Evolutionary conservation across 306 rosid species (phyloP).

Genomic region (Oxytropis ochrocephala): DNA sequence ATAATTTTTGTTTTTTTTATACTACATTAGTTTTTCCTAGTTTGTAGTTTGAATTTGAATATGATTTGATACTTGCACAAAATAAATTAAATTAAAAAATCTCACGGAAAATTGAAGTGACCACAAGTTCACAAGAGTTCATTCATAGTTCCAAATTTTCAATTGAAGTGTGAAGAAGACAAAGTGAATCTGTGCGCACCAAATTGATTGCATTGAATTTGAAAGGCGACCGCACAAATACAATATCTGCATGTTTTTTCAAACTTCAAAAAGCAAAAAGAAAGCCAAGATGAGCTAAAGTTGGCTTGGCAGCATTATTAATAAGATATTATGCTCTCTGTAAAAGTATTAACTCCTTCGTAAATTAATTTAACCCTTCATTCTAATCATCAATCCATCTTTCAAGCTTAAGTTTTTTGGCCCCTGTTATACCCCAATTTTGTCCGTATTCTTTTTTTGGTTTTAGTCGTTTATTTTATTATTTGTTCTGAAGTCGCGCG

Average conservation of each 20-base stretch:
- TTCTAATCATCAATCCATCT: constrained; percentile 7
- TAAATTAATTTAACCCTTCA: background rate
- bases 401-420: background rate
- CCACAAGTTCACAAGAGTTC: background rate
- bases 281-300: constrained; percentile 38
- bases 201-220: constrained; percentile 19
- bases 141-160: background rate
- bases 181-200: background rate
- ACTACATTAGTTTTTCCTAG: no score
- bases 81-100: no score
- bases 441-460: no score
- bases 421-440: no score
- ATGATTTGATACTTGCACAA: no score
- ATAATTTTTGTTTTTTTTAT: no score
- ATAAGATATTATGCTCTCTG: constrained; percentile 18
- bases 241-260: constrained; percentile 34
- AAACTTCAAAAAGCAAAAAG: constrained; percentile 29
- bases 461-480: no score
- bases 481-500: no score
- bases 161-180: background rate
- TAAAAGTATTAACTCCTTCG: constrained; percentile 28
- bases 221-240: constrained; percentile 26
- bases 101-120: background rate
- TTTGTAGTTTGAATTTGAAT: no score
- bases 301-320: constrained; percentile 12